Evolutionary conservation across 2,329 filamentous ascomycete genomes (phyloP).

Genomic region (Ustulina deusta): DNA sequence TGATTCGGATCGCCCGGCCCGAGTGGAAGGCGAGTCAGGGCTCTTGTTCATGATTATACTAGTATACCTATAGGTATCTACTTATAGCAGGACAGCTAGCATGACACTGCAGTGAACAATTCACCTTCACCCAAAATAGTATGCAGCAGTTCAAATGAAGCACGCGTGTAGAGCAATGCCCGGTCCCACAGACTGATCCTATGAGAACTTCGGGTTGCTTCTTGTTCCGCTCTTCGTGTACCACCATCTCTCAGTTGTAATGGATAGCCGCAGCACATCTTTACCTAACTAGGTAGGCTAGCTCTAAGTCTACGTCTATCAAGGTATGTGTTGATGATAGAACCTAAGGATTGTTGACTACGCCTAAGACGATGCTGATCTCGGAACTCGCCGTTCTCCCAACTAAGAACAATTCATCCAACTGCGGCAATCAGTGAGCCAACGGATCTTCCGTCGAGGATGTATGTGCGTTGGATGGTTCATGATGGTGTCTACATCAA

Average conservation of each 20-base stretch:
- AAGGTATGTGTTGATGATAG: background rate
- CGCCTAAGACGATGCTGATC: background rate
- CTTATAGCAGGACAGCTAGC: too few relatives aligned
- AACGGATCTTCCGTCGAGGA: too few relatives aligned
- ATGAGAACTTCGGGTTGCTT: background rate
- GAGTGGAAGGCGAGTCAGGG: background rate
- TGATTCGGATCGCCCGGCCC: conserved; percentile 32
- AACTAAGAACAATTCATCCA: background rate
- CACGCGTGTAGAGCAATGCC: background rate
- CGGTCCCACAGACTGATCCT: background rate
- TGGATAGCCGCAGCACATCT: background rate
- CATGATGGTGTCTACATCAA: too few relatives aligned
- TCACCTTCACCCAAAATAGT: too few relatives aligned
- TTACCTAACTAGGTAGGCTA: background rate
- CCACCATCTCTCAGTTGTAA: background rate
- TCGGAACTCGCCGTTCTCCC: background rate
- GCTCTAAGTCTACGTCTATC: background rate
- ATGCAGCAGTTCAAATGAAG: background rate
- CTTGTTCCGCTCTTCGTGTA: background rate
- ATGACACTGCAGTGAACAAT: too few relatives aligned
- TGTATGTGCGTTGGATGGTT: too few relatives aligned
- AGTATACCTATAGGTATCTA: too few relatives aligned
- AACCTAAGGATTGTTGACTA: background rate
- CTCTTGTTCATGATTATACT: background rate
- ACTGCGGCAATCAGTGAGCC: background rate